Base-by-base conservation (phyloP, 1,284 basidiomycete genomes). In the Meripilus lineatus region DNA sequence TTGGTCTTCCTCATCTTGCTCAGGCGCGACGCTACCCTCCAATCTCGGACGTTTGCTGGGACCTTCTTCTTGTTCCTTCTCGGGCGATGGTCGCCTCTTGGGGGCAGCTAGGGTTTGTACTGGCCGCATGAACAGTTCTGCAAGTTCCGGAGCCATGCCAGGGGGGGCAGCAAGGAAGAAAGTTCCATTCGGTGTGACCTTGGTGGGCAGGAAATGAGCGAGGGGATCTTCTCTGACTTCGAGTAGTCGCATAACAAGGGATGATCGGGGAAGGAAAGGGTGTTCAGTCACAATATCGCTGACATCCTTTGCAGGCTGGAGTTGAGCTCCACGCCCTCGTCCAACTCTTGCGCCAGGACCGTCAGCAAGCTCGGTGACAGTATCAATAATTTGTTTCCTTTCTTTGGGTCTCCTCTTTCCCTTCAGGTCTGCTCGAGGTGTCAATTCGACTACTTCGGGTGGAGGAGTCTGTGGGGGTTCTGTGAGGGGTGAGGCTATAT, bases 141-240 rank as follows among this genome's bases (percentile, higher is more conserved):
- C 74, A 7, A 97, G 72, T 62, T 94, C 89, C 0, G 89, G 85
- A 1, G 83, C 80, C 21, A 93, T 67, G 2, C 89, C 89, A 10
- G 82, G 81, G 10, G 90, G 89, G 0, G 84, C 92, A 36, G 84
- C 87, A 55, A 78, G 89, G 61, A 93, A 83, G 64, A 83, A 84
- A 10, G 79, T 80, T 14, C 81, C 85, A 35, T 79, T 75, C 6
- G 81, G 69, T 4, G 82, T 84, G 30, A 77, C 69, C 58, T 78
- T 84, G 1, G 81, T 89, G 1, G 93, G 91, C 39, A 94, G 66
- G 68, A 95, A 94, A 60, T 93, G 84, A 3, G 83, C 70, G 2
- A 89, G 68, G 13, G 93, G 93, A 56, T 96, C 90, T 20, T 85
- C 80, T 28, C 88, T 81, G 54, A 95, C 91, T 57, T 89, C 83